phyloP scores from a whole-genome alignment of 176 grass and related monocot species.

The Dactylis glomerata region DNA sequence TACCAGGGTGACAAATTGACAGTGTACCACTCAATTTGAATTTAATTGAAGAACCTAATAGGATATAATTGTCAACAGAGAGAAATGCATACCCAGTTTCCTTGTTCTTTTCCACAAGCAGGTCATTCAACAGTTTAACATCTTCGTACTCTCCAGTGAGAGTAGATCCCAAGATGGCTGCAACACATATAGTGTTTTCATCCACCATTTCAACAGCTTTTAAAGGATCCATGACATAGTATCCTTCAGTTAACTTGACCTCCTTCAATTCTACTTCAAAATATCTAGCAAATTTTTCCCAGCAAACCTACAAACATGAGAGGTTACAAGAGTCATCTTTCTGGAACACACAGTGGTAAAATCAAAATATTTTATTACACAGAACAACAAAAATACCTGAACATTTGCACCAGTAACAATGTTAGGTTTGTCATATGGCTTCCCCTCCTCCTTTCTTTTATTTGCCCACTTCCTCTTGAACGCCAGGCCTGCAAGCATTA shows the following conservation, averaged over 20 bases:
- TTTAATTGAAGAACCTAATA: background rate
- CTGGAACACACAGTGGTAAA: background rate
- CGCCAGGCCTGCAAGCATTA: slow-evolving; percentile 74
- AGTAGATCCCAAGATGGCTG: slow-evolving; percentile 71
- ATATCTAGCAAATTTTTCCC: slow-evolving; percentile 75
- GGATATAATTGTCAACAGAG: background rate
- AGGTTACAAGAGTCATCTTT: background rate
- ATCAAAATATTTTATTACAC: background rate
- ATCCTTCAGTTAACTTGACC: slow-evolving; percentile 64
- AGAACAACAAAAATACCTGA: slow-evolving; percentile 40
- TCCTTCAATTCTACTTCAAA: slow-evolving; percentile 78
- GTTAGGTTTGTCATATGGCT: slow-evolving; percentile 66
- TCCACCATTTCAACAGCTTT: slow-evolving; percentile 77
- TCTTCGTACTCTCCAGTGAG: slow-evolving; percentile 71
- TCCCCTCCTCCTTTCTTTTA: slow-evolving; percentile 53
- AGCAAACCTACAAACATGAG: slow-evolving; percentile 51
- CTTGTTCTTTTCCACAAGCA: slow-evolving; percentile 59
- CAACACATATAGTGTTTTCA: slow-evolving; percentile 70
- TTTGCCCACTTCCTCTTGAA: slow-evolving; percentile 82
- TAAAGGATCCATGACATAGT: slow-evolving; percentile 60
- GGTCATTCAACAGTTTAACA: slow-evolving; percentile 55
- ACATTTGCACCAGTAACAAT: slow-evolving; percentile 83
- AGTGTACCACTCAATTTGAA: background rate
- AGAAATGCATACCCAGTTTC: slow-evolving; percentile 57
- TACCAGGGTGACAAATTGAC: background rate